Percentiles rank a stretch among this genome's conserved stretches.
Conservation (phyloP, 2,329 filamentous ascomycete species). For the Aspergillus jensenii region DNA sequence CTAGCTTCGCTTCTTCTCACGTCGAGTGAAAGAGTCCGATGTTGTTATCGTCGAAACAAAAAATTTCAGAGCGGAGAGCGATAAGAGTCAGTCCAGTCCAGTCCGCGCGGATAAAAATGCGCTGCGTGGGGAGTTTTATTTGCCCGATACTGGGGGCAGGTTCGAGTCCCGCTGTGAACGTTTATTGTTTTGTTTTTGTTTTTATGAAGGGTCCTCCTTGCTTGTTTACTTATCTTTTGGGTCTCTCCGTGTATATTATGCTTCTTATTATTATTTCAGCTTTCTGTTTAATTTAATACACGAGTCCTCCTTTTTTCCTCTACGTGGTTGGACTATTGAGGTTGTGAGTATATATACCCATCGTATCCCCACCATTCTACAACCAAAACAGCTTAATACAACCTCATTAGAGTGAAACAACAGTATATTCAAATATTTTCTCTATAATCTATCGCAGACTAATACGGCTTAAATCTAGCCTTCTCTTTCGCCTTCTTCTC, state of each 20-base stretch:
- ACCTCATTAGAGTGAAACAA: too few relatives aligned
- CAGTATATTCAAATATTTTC: neutral
- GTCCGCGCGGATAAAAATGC: neutral
- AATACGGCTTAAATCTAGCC: constrained; percentile 41
- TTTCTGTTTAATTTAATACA: too few relatives aligned
- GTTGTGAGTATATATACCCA: neutral
- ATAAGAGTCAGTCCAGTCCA: neutral
- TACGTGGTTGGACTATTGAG: too few relatives aligned
- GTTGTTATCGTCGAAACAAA: neutral
- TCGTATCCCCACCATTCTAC: too few relatives aligned
- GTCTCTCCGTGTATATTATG: too few relatives aligned
- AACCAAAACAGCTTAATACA: too few relatives aligned
- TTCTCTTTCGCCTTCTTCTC: constrained; percentile 35
- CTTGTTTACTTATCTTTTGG: neutral
- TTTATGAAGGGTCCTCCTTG: neutral
- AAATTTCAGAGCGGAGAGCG: neutral
- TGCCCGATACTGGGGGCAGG: neutral
- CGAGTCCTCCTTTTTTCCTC: too few relatives aligned
- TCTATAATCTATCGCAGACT: neutral
- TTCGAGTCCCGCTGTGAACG: neutral
- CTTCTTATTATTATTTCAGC: neutral
- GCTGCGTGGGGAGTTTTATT: neutral
- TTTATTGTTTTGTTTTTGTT: neutral
- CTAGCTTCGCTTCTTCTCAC: too few relatives aligned
- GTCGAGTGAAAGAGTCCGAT: too few relatives aligned